Evolutionary conservation across 2,329 filamentous ascomycete species (phyloP), one percentile per base, ranked within the genome.

Genomic region (Ophiostoma sp.): DNA sequence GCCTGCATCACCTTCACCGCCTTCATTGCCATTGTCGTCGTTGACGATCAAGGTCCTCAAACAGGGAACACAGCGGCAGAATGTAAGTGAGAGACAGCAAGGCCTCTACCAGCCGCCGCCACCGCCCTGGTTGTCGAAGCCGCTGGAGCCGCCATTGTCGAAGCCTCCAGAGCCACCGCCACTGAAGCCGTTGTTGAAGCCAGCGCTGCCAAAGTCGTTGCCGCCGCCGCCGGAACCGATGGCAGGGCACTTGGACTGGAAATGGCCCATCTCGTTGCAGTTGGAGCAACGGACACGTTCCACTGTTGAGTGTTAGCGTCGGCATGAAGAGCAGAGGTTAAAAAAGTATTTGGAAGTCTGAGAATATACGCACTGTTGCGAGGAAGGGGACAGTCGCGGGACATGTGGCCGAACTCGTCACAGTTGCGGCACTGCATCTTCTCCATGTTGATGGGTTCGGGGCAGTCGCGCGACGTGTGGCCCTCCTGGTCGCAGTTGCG

Each of bases 381-480:
- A 3, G 89, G 89, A 80, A 89, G 84, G 0, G 87, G 85, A 76
- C 89, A 88, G 3, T 85, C 84, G 71, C 82, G 83, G 72, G 80
- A 80, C 45, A 81, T 78, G 75, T 89, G 87, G 2, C 87, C 87
- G 17, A 80, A 83, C 70, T 76, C 85, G 76, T 88, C 84, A 75
- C 91, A 92, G 80, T 87, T 83, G 75, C 87, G 87, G 82, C 91
- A 93, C 85, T 86, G 77, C 70, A 77, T 74, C 57, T 92, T 90
- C 39, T 76, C 78, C 79, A 81, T 81, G 78, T 83, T 82, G 73
- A 78, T 80, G 39, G 82, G 82, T 79, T 85, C 82, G 0, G 89
- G 85, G 78, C 89, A 93, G 57, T 93, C 91, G 45, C 85, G 86
- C 72, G 89, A 80, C 39, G 84, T 82, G 75, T 92, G 90, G 2